A percentile compares a stretch with the other conserved stretches of the same genome.
phyloP scores from a whole-genome alignment of 352 stramenopile species.

The Globisporangium megalacanthum region DNA sequence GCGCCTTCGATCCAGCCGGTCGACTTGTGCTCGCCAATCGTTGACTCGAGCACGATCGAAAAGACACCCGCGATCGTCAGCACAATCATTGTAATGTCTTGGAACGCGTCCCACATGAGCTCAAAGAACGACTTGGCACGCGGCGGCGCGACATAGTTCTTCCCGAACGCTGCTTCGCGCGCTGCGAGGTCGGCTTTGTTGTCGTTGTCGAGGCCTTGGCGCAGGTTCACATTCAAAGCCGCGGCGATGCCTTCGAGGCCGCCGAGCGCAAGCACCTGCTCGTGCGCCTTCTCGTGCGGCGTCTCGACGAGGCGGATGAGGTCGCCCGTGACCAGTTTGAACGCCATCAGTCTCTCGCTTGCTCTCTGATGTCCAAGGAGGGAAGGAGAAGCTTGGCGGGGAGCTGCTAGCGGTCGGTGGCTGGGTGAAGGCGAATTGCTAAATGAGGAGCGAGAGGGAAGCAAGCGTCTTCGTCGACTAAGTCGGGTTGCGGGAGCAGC shows the following conservation, averaged over 20 bases:
- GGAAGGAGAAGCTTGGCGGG: background rate
- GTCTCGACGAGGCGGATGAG: conserved; percentile 65
- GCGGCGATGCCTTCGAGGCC: conserved; percentile 44
- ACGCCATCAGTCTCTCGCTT: conserved; percentile 19
- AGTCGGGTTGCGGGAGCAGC: background rate
- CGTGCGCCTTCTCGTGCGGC: conserved; percentile 42
- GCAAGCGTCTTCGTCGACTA: conserved; percentile 11
- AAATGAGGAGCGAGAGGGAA: conserved; percentile 9
- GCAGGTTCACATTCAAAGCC: conserved; percentile 35
- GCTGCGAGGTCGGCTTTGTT: conserved; percentile 25
- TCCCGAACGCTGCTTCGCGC: conserved; percentile 48
- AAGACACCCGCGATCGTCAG: conserved; percentile 72
- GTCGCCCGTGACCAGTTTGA: conserved; percentile 48
- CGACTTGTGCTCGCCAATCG: conserved; percentile 45
- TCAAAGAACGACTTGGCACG: conserved; percentile 53
- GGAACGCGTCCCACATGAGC: conserved; percentile 87
- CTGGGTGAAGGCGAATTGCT: conserved; percentile 5
- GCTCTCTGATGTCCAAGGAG: background rate
- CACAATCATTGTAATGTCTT: conserved; percentile 83
- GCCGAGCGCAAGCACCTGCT: conserved; percentile 33
- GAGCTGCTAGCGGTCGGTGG: conserved; percentile 6
- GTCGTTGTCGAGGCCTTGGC: conserved; percentile 41
- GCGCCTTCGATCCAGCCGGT: conserved; percentile 88
- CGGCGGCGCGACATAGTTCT: conserved; percentile 56
- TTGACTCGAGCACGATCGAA: conserved; percentile 48